These are phyloP conservation scores for Thermomucor indicae-seudaticae DNA, from an alignment of 371 early-diverging fungal genomes.

Conservation along the genomic window DNA sequence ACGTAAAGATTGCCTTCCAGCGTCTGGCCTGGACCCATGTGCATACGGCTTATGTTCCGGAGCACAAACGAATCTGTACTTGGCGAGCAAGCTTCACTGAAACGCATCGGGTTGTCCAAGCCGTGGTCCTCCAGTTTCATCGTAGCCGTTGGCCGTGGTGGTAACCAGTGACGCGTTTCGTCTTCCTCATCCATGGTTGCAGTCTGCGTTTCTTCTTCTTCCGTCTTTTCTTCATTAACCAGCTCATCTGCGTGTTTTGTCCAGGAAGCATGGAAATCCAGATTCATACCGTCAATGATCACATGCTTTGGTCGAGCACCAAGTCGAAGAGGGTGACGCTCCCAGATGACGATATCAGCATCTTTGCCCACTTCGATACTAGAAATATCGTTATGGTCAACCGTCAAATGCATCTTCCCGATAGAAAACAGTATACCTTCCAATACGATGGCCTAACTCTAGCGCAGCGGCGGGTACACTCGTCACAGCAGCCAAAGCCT, in stretches of 20 bases:
- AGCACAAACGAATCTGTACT: constrained; percentile 36
- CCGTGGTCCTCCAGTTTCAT: constrained; percentile 44
- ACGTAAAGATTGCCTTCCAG: constrained; percentile 1
- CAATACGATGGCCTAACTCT: constrained; percentile 69
- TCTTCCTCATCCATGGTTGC: not conserved
- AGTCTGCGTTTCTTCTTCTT: not conserved
- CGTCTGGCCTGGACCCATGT: constrained; percentile 19
- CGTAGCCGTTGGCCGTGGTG: constrained; percentile 17
- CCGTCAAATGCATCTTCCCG: not conserved
- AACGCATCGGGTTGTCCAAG: constrained; percentile 20
- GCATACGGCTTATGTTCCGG: constrained; percentile 46
- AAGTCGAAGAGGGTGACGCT: constrained; percentile 65
- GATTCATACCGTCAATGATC: constrained; percentile 71
- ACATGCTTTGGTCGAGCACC: constrained; percentile 79
- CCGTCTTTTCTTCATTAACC: not conserved
- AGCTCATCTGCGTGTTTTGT: constrained; percentile 19
- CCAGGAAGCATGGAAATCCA: constrained; percentile 38
- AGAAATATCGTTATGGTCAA: not conserved
- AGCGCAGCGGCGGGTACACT: constrained; percentile 71
- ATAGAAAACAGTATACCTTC: constrained; percentile 31
- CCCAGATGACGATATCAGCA: constrained; percentile 80
- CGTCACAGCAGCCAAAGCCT: constrained; percentile 67
- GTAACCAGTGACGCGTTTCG: constrained; percentile 16
- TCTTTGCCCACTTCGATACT: constrained; percentile 65
- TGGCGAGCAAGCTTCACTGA: constrained; percentile 22